Evolutionary conservation across 345 rosid species (phyloP), one percentile per base, ranked within the genome.

Genomic region (Aquilaria yunnanensis): DNA sequence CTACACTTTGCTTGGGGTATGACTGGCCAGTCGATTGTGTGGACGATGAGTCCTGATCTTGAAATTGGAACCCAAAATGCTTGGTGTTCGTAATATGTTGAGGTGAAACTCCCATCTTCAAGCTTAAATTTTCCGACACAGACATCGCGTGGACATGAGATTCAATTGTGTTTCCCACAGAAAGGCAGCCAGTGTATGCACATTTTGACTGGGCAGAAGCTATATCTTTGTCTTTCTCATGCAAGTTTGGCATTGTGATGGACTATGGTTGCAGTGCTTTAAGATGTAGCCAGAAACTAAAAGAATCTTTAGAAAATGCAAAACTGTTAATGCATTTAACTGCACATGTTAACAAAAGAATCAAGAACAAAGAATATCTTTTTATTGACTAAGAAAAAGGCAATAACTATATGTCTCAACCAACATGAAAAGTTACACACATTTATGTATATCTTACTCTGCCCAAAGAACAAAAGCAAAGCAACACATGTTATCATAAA

Each of bases 21-120:
- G 96, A 88, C 49, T 88, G 88, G 64, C 81, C 75, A 48, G 85
- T 88, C 3, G 93, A 88, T 45, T 91, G 97, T 64, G 83, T 63
- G 16, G 96, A 88, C 14, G 86, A 71, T 9, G 84, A 78, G 43
- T 91, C 93, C 63, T 76, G 93, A 47, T 83, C 96, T 59, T 80
- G 93, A 67, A 82, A 60, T 45, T 67, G 72, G 54, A 85, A 77
- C 65, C 70, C 73, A 62, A 73, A 64, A 56, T 75, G 85, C 71
- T 82, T 84, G 37, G 80, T 47, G 67, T 50, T 66, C 14, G 56
- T 64, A 14, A 77, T 50, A 61, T 57, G 78, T 49, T 63, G 86
- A 29, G 67, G 70, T 52, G 74, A 74, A 65, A 68, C 72, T 64
- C 84, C 88, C 64, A 70, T 67, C 49, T 79, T 81, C 78, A 83